These are phyloP conservation scores for Mycena albidolilacea DNA, from an alignment of 768 basidiomycete species.

Conservation along the genomic window DNA sequence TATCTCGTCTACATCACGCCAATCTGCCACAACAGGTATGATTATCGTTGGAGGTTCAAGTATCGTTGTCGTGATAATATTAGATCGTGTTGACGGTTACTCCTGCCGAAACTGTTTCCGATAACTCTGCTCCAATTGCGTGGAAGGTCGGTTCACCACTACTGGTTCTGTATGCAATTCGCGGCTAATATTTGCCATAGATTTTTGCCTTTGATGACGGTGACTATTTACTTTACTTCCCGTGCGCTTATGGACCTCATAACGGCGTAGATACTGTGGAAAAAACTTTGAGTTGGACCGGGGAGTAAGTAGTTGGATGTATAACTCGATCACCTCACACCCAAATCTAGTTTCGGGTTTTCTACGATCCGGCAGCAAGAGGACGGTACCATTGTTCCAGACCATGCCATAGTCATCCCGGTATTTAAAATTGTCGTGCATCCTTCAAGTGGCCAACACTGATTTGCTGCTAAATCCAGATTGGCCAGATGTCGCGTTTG, in stretches of 20 bases:
- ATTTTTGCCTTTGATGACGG: slow-evolving; percentile 2
- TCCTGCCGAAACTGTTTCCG: slow-evolving; percentile 1
- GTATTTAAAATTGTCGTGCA: background rate
- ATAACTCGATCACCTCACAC: background rate
- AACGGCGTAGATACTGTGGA: background rate
- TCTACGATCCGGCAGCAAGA: slow-evolving; percentile 1
- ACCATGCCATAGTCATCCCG: background rate
- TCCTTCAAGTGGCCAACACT: background rate
- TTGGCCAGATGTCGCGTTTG: slow-evolving; percentile 8
- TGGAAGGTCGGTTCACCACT: slow-evolving; percentile 1
- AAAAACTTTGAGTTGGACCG: slow-evolving; percentile 3
- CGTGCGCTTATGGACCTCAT: background rate
- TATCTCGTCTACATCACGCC: no score
- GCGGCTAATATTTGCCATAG: background rate
- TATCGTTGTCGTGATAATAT: background rate
- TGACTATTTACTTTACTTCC: background rate
- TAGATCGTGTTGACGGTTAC: slow-evolving; percentile 5
- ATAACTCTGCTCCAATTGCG: slow-evolving; percentile 1
- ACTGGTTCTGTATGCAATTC: background rate
- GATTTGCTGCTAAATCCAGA: background rate
- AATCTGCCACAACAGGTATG: background rate
- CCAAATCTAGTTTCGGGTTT: slow-evolving; percentile 11
- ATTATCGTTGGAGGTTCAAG: background rate
- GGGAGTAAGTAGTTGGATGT: background rate
- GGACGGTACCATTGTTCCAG: slow-evolving; percentile 8